Conservation (phyloP, 2,329 filamentous ascomycete species). For the Fusarium cicatricum region DNA sequence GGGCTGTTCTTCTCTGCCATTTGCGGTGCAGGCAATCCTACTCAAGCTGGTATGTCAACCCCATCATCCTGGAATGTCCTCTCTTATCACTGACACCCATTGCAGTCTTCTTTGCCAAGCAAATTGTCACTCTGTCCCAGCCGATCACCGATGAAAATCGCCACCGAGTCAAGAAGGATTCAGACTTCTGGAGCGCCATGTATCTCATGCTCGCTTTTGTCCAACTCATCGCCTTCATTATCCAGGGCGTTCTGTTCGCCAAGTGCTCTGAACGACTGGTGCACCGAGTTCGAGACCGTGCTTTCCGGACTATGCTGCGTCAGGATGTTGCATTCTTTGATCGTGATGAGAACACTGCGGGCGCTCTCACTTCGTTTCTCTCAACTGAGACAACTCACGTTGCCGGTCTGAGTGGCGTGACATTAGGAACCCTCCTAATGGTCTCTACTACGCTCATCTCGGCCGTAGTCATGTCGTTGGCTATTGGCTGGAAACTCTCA, state of each 20-base stretch:
- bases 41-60: slow-evolving; percentile 45
- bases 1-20: slow-evolving; percentile 79
- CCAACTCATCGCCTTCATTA: slow-evolving; percentile 72
- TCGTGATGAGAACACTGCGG: slow-evolving; percentile 85
- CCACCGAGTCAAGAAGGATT: slow-evolving; percentile 69
- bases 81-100: neutral
- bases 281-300: slow-evolving; percentile 80
- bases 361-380: slow-evolving; percentile 86
- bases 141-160: slow-evolving; percentile 59
- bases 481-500: slow-evolving; percentile 87
- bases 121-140: slow-evolving; percentile 74
- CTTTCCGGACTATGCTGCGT: slow-evolving; percentile 87
- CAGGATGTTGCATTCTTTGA: slow-evolving; percentile 96
- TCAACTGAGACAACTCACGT: slow-evolving; percentile 91
- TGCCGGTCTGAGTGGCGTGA: slow-evolving; percentile 86
- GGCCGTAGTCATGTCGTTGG: slow-evolving; percentile 74
- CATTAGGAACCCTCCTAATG: slow-evolving; percentile 85
- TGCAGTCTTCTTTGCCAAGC: slow-evolving; percentile 84
- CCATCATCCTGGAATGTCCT: neutral
- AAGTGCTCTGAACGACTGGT: slow-evolving; percentile 87
- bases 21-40: slow-evolving; percentile 82
- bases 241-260: slow-evolving; percentile 79
- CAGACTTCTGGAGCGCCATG: slow-evolving; percentile 90
- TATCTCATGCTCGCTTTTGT: slow-evolving; percentile 84
- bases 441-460: slow-evolving; percentile 81